Base-by-base conservation (phyloP, 345 rosid species). In the Aegle marmelos region DNA sequence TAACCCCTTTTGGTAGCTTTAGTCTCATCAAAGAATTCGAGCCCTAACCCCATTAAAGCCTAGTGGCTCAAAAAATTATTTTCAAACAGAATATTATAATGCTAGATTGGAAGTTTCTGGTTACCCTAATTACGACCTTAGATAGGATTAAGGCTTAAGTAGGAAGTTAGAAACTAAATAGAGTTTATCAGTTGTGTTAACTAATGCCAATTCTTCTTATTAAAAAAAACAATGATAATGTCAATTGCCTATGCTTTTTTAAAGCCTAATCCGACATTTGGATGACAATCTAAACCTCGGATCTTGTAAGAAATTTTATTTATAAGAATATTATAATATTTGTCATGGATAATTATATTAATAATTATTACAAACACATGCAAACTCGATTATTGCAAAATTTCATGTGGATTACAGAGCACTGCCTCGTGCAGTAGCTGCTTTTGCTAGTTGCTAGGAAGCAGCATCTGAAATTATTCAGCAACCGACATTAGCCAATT, bases 211-310 rank as follows among this genome's bases (percentile, higher is more conserved):
- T 4, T 16, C 53, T 10, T 7, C 19, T 45, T 6, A 2, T 63
- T 31, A 11, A 45, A 45, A 45, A 45, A 6, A 36, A 36, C 0
- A 34, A 34, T 5, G 0, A 34, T 31, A 33, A 36, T 36, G 39
- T 9, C 39, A 36, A 36, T 36, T 8, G 1, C 7, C 7, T 36
- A 36, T 36, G 7, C 8, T 36, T 4, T 10, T 22, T 11, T 4
- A 37, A 41, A 45, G 31, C n/a, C 7, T 36, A 28, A 64, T 48
- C 36, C 64, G 59, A 27, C 64, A 61, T 27, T 25, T 74, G 66
- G 73, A 72, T 67, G 48, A 48, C 62, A 79, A 59, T 64, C 65
- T 72, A 61, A 63, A 28, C 80, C 54, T 79, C 73, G 82, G 85
- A 83, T 83, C 81, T 73, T 39, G 79, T 39, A 34, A 59, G 28